These are phyloP conservation scores for Wickerhamiella cacticola DNA, from an alignment of 805 yeast species.

Conservation along the genomic window DNA sequence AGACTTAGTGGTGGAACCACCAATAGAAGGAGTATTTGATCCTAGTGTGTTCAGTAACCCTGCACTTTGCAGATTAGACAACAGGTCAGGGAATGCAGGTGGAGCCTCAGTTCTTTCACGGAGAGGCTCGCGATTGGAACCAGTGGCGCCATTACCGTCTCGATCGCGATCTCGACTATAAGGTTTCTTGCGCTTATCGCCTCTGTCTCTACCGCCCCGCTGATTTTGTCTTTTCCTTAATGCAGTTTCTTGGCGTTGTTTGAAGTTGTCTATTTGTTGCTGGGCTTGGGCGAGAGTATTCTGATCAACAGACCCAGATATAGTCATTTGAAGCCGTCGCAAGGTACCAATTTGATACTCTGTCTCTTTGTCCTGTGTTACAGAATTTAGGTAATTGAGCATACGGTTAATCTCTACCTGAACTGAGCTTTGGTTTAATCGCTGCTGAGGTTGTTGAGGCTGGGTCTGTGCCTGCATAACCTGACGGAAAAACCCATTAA, in stretches of 20 bases:
- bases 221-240: conserved; percentile 3
- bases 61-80: conserved; percentile 23
- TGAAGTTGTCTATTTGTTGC: conserved; percentile 23
- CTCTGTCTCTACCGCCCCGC: neutral
- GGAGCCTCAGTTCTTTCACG: neutral
- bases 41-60: conserved; percentile 20
- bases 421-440: conserved; percentile 23
- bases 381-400: conserved; percentile 19
- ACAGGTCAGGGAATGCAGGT: conserved; percentile 11
- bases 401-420: conserved; percentile 26
- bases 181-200: conserved; percentile 8
- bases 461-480: neutral
- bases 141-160: conserved; percentile 4
- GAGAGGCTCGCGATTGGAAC: conserved; percentile 5
- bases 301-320: conserved; percentile 24
- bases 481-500: conserved; percentile 51
- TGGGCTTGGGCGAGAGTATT: conserved; percentile 24
- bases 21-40: too few relatives aligned
- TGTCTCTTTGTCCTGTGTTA: conserved; percentile 22
- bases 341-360: conserved; percentile 25
- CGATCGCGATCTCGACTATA: conserved; percentile 6
- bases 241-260: conserved; percentile 4
- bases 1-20: too few relatives aligned
- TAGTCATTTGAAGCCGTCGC: conserved; percentile 23
- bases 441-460: conserved; percentile 11